Evolutionary conservation across 164 flowering plant genomes (phyloP), one percentile per base, ranked within the genome.

Genomic region (Chimonanthus praecox): DNA sequence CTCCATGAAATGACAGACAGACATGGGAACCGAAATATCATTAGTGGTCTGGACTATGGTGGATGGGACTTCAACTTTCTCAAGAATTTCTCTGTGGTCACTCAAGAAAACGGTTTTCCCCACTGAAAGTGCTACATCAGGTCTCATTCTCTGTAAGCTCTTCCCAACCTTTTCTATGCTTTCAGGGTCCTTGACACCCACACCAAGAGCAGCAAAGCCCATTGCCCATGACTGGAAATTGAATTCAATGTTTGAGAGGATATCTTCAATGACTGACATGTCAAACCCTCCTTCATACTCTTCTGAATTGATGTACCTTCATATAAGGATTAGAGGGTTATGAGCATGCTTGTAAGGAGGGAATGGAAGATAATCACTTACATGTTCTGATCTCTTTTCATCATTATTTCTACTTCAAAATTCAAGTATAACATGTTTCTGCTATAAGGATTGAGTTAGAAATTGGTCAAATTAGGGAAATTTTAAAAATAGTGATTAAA

Each of bases 271-370:
- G 0, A 76, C 82, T 70, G 87, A 64, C 11, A 5, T 69, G 47
- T 85, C 86, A 16, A 92, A 87, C 6, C 98, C 98, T 20, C 98
- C 98, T 80, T 88, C 86, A 64, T 94, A 94, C 68, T 78, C 92
- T 58, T 87, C 89, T 0, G 75, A 3, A 58, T 94, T 92, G 47
- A 91, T 15, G 79, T 88, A 94, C 87, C 98, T 94, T 61, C 45
- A 21, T 18, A 20, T 49, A 51, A 9, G 3, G 13, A 51, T 8
- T 51, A 51, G 13, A 10, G 2, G 33, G 33, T 33, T 33, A 33
- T 33, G 33, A 33, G 33, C 33, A 33, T 33, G 2, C 0, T 33
- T 33, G 33, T 33, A 1, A 33, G 33, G 33, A 33, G 33, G 33
- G 33, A 33, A 33, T 33, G 33, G 33, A 33, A 33, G 33, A 33